Percentiles rank a stretch among this genome's conserved stretches.
These are phyloP conservation scores for Prunus campanulata DNA, from an alignment of 306 rosid species.

Conservation along the genomic window DNA sequence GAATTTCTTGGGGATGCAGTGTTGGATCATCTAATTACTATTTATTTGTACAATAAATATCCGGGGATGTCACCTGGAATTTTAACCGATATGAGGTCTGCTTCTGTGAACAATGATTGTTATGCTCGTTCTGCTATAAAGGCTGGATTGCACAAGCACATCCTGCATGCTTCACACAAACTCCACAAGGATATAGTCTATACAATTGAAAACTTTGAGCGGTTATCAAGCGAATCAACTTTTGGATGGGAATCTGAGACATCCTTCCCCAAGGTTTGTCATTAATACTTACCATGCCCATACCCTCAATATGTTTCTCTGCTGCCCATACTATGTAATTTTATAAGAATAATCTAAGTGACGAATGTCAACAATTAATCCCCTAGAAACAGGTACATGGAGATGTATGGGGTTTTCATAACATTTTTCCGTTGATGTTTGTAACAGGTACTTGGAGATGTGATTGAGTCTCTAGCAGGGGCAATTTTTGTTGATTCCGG, in stretches of 20 bases:
- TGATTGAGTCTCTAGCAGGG: constrained; percentile 81
- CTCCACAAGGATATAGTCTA: constrained; percentile 48
- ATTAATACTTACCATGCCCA: neutral
- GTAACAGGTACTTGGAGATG: constrained; percentile 73
- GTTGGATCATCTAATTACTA: constrained; percentile 64
- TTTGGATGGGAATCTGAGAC: constrained; percentile 72
- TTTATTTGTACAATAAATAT: constrained; percentile 49
- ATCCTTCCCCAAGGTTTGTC: constrained; percentile 72
- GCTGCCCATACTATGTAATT: too few species aligned
- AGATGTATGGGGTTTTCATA: neutral
- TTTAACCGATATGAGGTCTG: constrained; percentile 79
- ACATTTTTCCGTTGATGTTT: neutral
- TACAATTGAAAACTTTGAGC: constrained; percentile 30
- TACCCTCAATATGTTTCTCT: neutral
- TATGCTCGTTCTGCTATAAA: constrained; percentile 64
- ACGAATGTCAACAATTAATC: neutral
- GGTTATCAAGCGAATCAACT: constrained; percentile 35
- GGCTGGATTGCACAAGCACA: constrained; percentile 54
- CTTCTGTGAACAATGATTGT: constrained; percentile 72
- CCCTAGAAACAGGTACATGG: neutral
- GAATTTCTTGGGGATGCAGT: constrained; percentile 81
- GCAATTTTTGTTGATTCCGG: constrained; percentile 76
- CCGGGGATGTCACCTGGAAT: constrained; percentile 65
- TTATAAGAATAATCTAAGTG: too few species aligned
- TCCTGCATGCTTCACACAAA: constrained; percentile 54